Percentiles rank a stretch among this genome's conserved stretches.
phyloP scores from a whole-genome alignment of 2,329 filamentous ascomycete genomes.

The Chaetothyriales sp. region DNA sequence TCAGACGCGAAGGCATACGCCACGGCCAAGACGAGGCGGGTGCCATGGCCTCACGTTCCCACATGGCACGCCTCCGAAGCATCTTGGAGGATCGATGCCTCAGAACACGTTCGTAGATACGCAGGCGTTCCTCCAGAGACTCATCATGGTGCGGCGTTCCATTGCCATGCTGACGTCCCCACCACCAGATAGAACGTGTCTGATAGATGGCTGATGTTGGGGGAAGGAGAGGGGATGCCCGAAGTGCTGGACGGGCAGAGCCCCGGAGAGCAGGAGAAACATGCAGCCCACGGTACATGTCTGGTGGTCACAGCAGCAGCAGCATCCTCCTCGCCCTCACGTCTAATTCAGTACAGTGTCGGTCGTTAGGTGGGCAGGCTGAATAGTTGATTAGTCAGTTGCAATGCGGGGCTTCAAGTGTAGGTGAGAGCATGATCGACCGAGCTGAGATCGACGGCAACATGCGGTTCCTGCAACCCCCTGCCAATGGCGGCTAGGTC shows the following conservation, averaged over 20 bases:
- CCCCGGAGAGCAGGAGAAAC: background rate
- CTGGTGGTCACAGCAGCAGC: background rate
- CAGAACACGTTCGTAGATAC: conserved; percentile 14
- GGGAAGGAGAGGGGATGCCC: background rate
- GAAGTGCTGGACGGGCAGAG: background rate
- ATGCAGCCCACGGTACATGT: background rate
- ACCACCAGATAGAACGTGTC: conserved; percentile 16
- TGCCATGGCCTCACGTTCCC: conserved; percentile 12
- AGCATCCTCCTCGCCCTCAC: background rate
- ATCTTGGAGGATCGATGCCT: conserved; percentile 15
- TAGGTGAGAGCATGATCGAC: background rate
- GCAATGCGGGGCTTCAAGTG: background rate
- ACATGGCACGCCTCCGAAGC: conserved; percentile 10
- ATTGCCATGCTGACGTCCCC: conserved; percentile 7
- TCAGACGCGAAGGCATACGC: conserved; percentile 1
- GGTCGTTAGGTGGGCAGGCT: background rate
- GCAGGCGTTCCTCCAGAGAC: conserved; percentile 9
- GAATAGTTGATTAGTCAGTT: background rate
- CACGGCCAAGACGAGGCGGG: conserved; percentile 3
- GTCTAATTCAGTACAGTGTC: background rate
- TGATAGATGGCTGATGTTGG: conserved; percentile 3
- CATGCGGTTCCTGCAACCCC: background rate
- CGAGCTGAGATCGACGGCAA: background rate
- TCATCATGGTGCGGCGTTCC: conserved; percentile 8
- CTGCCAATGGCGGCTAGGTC: background rate